phyloP scores from a whole-genome alignment of 2,329 filamentous ascomycete species.

The Eurotiales sp. region DNA sequence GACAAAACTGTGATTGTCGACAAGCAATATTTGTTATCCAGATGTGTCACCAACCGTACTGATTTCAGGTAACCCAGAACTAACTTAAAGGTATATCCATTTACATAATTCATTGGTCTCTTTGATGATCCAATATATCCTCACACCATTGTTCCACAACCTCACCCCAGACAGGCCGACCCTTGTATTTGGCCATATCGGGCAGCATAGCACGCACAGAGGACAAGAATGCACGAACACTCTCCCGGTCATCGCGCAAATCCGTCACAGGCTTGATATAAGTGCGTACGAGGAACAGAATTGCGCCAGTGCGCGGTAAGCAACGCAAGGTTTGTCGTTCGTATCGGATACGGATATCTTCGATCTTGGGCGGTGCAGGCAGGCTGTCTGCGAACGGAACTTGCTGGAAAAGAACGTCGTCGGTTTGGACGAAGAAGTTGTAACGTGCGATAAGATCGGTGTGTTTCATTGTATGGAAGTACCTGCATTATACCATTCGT shows the following conservation, averaged over 20 bases:
- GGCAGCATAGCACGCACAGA: background rate
- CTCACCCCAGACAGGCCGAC: background rate
- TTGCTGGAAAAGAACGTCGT: background rate
- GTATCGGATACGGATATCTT: background rate
- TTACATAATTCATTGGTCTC: too few species aligned
- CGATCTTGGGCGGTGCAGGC: background rate
- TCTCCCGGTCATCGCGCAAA: background rate
- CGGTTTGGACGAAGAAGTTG: background rate
- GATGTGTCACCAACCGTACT: too few species aligned
- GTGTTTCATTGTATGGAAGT: background rate
- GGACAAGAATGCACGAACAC: background rate
- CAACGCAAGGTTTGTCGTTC: background rate
- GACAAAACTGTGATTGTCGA: too few species aligned
- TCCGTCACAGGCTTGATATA: background rate
- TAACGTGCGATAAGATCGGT: background rate
- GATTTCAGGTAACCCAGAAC: too few species aligned
- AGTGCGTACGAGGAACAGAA: background rate
- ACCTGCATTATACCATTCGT: background rate
- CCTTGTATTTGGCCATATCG: background rate
- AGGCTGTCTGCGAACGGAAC: background rate
- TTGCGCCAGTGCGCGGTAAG: background rate
- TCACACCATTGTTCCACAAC: background rate
- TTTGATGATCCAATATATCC: background rate
- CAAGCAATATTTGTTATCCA: too few species aligned
- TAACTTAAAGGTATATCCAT: too few species aligned